Evolutionary conservation across 2,329 filamentous ascomycete species (phyloP).

Genomic region (Pseudocercospora pini-densiflorae): DNA sequence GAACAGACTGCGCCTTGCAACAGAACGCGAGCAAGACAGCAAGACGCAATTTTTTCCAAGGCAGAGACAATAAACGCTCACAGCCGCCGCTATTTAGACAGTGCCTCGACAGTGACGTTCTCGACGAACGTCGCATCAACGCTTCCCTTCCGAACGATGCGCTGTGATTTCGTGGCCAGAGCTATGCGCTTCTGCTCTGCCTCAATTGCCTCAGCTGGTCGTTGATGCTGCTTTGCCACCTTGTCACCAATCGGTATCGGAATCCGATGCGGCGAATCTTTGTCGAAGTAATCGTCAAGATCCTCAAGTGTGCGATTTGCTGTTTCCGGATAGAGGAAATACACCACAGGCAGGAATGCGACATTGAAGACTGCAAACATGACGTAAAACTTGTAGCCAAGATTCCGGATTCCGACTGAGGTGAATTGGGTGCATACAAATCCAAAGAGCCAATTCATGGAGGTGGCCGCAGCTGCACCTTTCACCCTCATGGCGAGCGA

Average conservation of each 20-base stretch:
- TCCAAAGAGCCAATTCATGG: conserved; percentile 22
- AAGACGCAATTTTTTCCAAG: neutral
- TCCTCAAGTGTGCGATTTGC: conserved; percentile 37
- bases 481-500: conserved; percentile 17
- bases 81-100: neutral
- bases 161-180: conserved; percentile 11
- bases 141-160: neutral
- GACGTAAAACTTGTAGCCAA: conserved; percentile 24
- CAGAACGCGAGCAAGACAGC: neutral
- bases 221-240: conserved; percentile 29
- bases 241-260: conserved; percentile 30
- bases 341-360: conserved; percentile 22
- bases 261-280: conserved; percentile 26
- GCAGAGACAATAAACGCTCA: neutral
- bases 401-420: conserved; percentile 20
- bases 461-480: conserved; percentile 17
- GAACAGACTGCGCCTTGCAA: neutral
- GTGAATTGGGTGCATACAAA: conserved; percentile 23
- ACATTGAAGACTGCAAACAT: conserved; percentile 18
- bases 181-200: conserved; percentile 31
- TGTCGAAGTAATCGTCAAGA: conserved; percentile 35
- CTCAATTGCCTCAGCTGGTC: conserved; percentile 31
- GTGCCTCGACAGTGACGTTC: conserved; percentile 8
- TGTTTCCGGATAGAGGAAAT: conserved; percentile 39
- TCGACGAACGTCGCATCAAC: conserved; percentile 9